Evolutionary conservation across 83 land plant species (phyloP), one percentile per base, ranked within the genome.

Genomic region (Diphasiastrum complanatum): DNA sequence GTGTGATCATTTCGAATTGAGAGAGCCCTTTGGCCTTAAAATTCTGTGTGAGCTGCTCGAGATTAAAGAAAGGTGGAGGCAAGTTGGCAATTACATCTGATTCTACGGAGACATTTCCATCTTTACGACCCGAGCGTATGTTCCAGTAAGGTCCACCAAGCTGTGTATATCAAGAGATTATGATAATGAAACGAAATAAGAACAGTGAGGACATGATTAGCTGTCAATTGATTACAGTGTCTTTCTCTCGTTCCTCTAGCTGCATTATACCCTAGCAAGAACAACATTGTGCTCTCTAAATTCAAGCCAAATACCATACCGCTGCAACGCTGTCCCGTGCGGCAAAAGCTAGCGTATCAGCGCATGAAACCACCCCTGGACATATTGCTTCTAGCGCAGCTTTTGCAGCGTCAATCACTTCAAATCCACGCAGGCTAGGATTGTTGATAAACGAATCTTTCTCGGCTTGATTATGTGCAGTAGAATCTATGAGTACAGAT

Each of bases 301-400:
- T 54, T 31, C 4, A 14, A 5, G 14, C 58, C 4, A 4, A 8
- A 31, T 14, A 18, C 34, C 18, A 18, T 61, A 69, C 73, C 49
- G 61, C 22, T 8, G 33, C 45, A 0, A 69, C 64, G 6, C 50
- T 30, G 26, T 69, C 73, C 25, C 66, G 73, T 8, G 73, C 66
- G 3, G 66, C 66, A 20, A 69, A 50, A 26, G 73, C 73, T 2
- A 69, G 66, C 31, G 47, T 61, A 41, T 69, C 73, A 26, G 73
- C 73, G 46, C 73, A 69, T 0, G 73, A 69, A 26, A 69, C 73
- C 2, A 61, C 58, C 14, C 73, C 58, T 5, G 73, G 66, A 23
- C 73, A 69, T 3, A 22, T 33, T 2, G 4, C 28, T 48, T 69
- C 73, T 32, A 69, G 66, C 34, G 37, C 24, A 16, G 66, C 47